Evolutionary conservation across 345 rosid species (phyloP).

Genomic region (Gossypium mustelinum): DNA sequence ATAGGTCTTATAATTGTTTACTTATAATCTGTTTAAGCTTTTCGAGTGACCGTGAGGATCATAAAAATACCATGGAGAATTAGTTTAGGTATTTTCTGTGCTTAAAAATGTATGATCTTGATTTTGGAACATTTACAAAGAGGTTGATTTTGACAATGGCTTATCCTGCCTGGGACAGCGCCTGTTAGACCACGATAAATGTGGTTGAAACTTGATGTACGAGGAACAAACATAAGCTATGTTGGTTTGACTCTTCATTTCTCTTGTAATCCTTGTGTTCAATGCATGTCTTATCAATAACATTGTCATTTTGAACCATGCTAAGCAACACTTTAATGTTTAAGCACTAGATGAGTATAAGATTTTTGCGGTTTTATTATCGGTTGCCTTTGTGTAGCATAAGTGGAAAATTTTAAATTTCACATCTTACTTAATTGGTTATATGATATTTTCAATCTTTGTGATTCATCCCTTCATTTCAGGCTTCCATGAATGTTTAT

Average conservation of each 20-base stretch:
- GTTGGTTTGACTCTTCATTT: neutral
- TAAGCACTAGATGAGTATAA: neutral
- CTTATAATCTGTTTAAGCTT: neutral
- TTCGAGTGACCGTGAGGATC: neutral
- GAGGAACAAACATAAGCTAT: neutral
- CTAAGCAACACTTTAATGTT: neutral
- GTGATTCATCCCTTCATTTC: slow-evolving; percentile 14
- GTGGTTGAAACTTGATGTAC: no score
- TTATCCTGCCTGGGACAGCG: no score
- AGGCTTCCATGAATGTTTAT: slow-evolving; percentile 48
- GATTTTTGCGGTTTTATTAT: neutral
- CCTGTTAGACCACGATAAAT: no score
- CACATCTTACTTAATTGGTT: neutral
- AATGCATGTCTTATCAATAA: neutral
- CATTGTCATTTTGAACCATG: neutral
- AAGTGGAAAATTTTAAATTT: neutral
- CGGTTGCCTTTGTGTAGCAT: neutral
- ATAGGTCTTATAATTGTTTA: neutral
- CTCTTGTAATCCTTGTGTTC: neutral
- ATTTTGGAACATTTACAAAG: no score
- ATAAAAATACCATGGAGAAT: neutral
- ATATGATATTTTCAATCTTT: no score
- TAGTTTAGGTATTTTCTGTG: neutral
- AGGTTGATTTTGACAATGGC: no score
- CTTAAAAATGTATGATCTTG: no score